phyloP scores from a whole-genome alignment of 768 basidiomycete genomes.

The Tulasnella sp. region DNA sequence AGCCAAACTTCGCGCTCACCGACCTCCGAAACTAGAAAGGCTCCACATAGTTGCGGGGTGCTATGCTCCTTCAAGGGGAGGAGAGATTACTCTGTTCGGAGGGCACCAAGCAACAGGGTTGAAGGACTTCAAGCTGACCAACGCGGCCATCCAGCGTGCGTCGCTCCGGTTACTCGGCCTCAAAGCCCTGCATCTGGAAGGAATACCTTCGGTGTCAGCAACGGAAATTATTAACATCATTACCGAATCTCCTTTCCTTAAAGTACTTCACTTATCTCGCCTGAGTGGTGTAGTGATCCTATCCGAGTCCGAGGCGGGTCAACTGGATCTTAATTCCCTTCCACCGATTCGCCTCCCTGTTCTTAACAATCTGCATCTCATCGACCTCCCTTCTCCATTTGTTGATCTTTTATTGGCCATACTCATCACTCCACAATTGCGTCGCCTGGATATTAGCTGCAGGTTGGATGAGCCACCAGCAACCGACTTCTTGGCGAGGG shows the following conservation, averaged over 20 bases:
- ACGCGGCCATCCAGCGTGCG: neutral
- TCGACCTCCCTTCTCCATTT: neutral
- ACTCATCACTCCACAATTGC: neutral
- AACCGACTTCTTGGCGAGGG: neutral
- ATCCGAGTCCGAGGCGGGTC: neutral
- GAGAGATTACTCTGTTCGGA: neutral
- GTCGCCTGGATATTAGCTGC: neutral
- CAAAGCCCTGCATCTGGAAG: neutral
- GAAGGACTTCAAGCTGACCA: neutral
- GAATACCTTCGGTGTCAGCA: neutral
- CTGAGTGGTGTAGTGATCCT: neutral
- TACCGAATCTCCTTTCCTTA: neutral
- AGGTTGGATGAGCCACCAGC: neutral
- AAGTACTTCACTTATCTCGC: neutral
- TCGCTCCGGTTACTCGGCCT: neutral
- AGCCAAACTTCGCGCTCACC: too few species aligned
- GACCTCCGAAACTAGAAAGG: neutral
- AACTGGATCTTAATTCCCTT: neutral
- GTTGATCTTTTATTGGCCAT: neutral
- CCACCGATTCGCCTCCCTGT: neutral
- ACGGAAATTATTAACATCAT: neutral
- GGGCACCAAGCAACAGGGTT: neutral
- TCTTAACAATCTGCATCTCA: neutral
- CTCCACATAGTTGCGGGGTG: neutral
- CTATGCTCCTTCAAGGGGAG: neutral